A percentile compares a stretch with the other conserved stretches of the same genome.
Evolutionary conservation across 2,329 filamentous ascomycete species (phyloP).

Genomic region (Calonectria hawksworthii): DNA sequence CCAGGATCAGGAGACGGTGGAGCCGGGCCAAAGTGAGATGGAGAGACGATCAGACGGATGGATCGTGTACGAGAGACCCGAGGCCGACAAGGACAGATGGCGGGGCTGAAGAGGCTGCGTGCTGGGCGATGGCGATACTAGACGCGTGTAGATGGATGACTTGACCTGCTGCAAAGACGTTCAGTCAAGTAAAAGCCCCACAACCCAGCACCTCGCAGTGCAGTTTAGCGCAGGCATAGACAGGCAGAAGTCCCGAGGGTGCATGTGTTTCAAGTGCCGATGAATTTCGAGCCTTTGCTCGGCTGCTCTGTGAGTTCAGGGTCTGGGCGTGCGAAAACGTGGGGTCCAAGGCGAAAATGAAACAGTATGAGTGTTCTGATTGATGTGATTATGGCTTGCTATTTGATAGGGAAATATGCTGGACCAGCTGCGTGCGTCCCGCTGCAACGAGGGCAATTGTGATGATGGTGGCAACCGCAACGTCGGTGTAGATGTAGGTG

Average conservation of each 20-base stretch:
- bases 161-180: background rate
- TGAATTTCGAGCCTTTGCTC: background rate
- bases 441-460: background rate
- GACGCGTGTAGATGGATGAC: slow-evolving; percentile 3
- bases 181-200: background rate
- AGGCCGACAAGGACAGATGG: slow-evolving; percentile 4
- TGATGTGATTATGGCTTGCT: background rate
- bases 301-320: background rate
- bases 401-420: background rate
- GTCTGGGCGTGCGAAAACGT: slow-evolving; percentile 4
- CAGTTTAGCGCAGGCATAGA: background rate
- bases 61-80: background rate
- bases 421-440: too few relatives aligned
- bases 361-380: background rate
- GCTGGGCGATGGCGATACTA: background rate
- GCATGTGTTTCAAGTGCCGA: slow-evolving; percentile 8
- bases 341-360: background rate
- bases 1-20: slow-evolving; percentile 17
- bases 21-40: background rate
- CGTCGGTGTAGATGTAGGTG: background rate
- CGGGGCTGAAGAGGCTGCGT: slow-evolving; percentile 4
- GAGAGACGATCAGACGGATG: slow-evolving; percentile 7
- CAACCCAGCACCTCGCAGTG: background rate
- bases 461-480: background rate
- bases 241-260: background rate